These are phyloP conservation scores for Pyricularia sp. DNA, from an alignment of 2,329 filamentous ascomycete species.

Conservation along the genomic window DNA sequence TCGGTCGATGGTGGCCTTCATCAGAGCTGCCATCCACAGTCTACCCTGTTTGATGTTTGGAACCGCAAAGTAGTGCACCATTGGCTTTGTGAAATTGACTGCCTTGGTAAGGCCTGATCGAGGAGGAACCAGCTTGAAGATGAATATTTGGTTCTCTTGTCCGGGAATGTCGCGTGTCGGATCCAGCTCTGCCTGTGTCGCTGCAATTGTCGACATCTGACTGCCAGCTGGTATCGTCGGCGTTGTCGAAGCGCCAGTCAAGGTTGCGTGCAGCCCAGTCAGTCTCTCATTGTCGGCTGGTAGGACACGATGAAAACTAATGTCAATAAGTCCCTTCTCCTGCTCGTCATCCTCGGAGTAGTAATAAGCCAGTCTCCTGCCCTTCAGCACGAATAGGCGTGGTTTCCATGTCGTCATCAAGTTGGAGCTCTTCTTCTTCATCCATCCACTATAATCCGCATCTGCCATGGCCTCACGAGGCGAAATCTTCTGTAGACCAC, in stretches of 20 bases:
- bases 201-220: conserved; percentile 30
- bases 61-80: conserved; percentile 94
- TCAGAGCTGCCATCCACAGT: conserved; percentile 94
- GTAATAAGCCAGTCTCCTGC: conserved; percentile 85
- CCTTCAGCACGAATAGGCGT: conserved; percentile 86
- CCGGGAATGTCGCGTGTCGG: conserved; percentile 22
- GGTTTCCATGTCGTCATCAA: conserved; percentile 98
- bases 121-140: conserved; percentile 94
- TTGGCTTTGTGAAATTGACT: conserved; percentile 95
- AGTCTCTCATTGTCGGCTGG: conserved; percentile 85
- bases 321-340: conserved; percentile 93
- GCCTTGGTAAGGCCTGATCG: conserved; percentile 76
- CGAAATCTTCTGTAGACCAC: conserved; percentile 67
- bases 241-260: conserved; percentile 71
- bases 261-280: conserved; percentile 78
- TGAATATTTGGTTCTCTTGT: conserved; percentile 63
- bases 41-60: conserved; percentile 80
- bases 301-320: conserved; percentile 92
- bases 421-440: conserved; percentile 97
- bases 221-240: conserved; percentile 41
- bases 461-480: conserved; percentile 73
- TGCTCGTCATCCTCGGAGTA: conserved; percentile 86
- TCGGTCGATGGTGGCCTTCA: conserved; percentile 97
- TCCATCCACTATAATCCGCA: conserved; percentile 95
- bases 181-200: conserved; percentile 27